phyloP scores from a whole-genome alignment of 2,329 filamentous ascomycete species.

The Aspergillus candidus region DNA sequence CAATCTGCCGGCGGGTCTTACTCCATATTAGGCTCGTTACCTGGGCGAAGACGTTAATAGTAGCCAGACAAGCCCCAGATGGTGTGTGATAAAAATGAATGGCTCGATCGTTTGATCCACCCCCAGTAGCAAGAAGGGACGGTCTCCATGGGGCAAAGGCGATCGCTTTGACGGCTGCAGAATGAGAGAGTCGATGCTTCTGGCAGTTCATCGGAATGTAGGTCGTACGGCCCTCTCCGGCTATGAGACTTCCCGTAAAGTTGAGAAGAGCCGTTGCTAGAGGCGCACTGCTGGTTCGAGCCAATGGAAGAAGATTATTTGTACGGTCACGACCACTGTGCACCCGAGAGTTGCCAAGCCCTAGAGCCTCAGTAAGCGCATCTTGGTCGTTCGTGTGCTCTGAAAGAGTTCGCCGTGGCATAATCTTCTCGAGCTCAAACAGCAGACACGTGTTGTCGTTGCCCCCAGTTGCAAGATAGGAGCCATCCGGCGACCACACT shows the following conservation, averaged over 20 bases:
- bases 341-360: slow-evolving; percentile 15
- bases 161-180: slow-evolving; percentile 90
- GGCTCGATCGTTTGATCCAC: slow-evolving; percentile 87
- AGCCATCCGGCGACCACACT: slow-evolving; percentile 74
- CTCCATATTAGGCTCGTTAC: slow-evolving; percentile 93
- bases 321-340: slow-evolving; percentile 19
- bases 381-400: slow-evolving; percentile 10
- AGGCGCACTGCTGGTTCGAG: slow-evolving; percentile 12
- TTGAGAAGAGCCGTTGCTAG: slow-evolving; percentile 19
- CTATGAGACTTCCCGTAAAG: slow-evolving; percentile 23
- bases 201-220: slow-evolving; percentile 52
- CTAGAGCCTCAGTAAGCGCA: slow-evolving; percentile 18
- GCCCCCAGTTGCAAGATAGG: slow-evolving; percentile 75
- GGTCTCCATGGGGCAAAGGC: slow-evolving; percentile 94
- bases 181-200: slow-evolving; percentile 69
- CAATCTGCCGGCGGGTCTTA: slow-evolving; percentile 76
- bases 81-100: slow-evolving; percentile 92
- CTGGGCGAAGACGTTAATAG: slow-evolving; percentile 86
- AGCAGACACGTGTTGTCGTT: slow-evolving; percentile 89
- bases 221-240: slow-evolving; percentile 36
- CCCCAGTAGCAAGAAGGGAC: slow-evolving; percentile 80
- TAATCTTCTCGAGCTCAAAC: slow-evolving; percentile 62
- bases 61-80: slow-evolving; percentile 77
- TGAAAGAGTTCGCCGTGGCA: slow-evolving; percentile 15
- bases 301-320: slow-evolving; percentile 23